Evolutionary conservation across 192 early-diverging fungal genomes (phyloP).

Genomic region (Coemansia sp.): DNA sequence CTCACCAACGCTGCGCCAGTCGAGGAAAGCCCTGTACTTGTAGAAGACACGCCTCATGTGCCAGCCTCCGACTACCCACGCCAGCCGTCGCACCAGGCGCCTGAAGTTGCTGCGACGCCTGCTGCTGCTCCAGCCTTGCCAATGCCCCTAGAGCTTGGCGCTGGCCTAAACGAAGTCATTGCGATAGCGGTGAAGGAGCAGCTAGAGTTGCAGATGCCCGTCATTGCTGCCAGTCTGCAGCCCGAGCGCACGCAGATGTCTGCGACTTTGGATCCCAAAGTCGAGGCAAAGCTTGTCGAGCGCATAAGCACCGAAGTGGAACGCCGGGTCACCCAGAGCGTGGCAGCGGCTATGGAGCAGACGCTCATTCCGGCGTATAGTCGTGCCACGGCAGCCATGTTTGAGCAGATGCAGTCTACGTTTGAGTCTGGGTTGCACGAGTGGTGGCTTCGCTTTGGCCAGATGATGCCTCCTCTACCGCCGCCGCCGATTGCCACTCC

Average conservation of each 20-base stretch:
- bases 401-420: constrained; percentile 56
- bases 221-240: constrained; percentile 17
- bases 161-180: constrained; percentile 8
- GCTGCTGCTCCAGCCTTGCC: not conserved
- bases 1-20: constrained; percentile 6
- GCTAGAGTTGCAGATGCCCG: constrained; percentile 29
- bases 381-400: constrained; percentile 54
- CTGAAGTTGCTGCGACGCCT: not conserved
- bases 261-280: constrained; percentile 21
- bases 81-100: not conserved
- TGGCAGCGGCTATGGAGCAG: constrained; percentile 42
- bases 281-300: constrained; percentile 35
- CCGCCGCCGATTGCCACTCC: constrained; percentile 44
- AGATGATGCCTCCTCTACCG: constrained; percentile 44
- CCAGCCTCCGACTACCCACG: not conserved
- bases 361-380: constrained; percentile 54
- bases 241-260: not conserved
- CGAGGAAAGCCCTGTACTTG: constrained; percentile 6
- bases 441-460: constrained; percentile 54
- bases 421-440: constrained; percentile 53
- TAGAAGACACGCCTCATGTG: not conserved
- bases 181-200: constrained; percentile 8
- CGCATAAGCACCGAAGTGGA: constrained; percentile 37
- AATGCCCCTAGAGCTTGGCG: not conserved
- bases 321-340: constrained; percentile 24